Base-by-base conservation (phyloP, 352 stramenopile species). In the Thalassiosira exigua region DNA sequence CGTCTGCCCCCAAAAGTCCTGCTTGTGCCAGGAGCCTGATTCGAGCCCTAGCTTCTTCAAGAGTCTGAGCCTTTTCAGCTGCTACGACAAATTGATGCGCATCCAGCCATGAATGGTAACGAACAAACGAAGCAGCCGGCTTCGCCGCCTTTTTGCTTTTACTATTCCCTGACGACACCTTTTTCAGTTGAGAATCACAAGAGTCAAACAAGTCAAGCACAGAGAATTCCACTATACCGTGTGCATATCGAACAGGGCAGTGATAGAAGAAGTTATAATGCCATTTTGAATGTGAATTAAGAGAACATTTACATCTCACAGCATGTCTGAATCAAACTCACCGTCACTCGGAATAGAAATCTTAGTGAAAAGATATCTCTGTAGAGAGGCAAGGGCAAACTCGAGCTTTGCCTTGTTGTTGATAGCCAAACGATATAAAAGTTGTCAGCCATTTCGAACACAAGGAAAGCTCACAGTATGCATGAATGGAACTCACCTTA, bases 361-460 rank as follows among this genome's bases (percentile, higher is more conserved):
- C 85, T 98, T 98, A 26, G 95, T 96, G 50, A 98, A 98, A 17
- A 98, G 91, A 87, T 99, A 99, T 26, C 96, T 93, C 79, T 98
- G 96, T 72, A 98, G 98, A 71, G 97, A 96, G 4, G 92, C 75
- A 65, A 98, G 91, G 67, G 98, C 98, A 12, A 91, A 92, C 22
- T 93, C 90, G 1, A 99, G 82, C 36, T 96, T 95, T 0, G 93
- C 83, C 5, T 95, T 96, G 50, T 96, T 95, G 33, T n/a, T n/a
- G n/a, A n/a, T n/a, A n/a, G n/a, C n/a, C n/a, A n/a, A n/a, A n/a
- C n/a, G n/a, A n/a, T n/a, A n/a, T n/a, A n/a, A n/a, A n/a, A n/a
- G n/a, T n/a, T n/a, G n/a, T n/a, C n/a, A n/a, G n/a, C n/a, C n/a
- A n/a, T n/a, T n/a, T n/a, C n/a, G n/a, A n/a, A n/a, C n/a, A n/a